Conservation (phyloP, 2,329 filamentous ascomycete species). For the Colletotrichum sp. region DNA sequence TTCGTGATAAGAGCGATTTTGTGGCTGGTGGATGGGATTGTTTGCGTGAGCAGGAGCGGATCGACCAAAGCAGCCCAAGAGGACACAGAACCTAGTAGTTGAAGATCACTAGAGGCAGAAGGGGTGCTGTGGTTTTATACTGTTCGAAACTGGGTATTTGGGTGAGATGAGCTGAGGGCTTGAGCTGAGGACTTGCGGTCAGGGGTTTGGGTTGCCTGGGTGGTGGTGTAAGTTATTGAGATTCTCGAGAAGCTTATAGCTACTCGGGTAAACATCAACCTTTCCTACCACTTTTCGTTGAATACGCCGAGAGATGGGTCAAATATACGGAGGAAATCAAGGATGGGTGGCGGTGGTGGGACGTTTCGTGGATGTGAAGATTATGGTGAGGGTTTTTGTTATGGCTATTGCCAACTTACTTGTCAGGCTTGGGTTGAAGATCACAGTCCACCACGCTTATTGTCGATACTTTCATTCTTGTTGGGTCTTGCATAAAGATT, state of each 20-base stretch:
- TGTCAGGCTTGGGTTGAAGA: neutral
- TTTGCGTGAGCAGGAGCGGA: rapidly evolving
- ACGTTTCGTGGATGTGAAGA: too few relatives aligned
- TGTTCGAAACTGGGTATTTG: too few relatives aligned
- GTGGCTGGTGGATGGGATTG: rapidly evolving
- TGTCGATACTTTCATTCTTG: neutral
- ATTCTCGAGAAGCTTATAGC: neutral
- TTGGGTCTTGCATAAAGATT: rapidly evolving
- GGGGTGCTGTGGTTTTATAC: too few relatives aligned
- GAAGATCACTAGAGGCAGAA: too few relatives aligned
- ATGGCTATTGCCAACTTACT: neutral
- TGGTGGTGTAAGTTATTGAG: neutral
- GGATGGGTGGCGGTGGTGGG: neutral
- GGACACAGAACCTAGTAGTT: too few relatives aligned
- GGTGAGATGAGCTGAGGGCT: too few relatives aligned
- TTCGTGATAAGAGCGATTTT: rapidly evolving
- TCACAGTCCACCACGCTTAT: too few relatives aligned
- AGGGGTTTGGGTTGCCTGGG: neutral
- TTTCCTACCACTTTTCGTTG: rapidly evolving
- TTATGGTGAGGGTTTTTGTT: too few relatives aligned
- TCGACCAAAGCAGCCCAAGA: too few relatives aligned
- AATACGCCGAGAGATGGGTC: rapidly evolving
- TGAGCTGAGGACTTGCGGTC: rapidly evolving
- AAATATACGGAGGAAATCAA: rapidly evolving
- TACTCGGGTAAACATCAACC: neutral